A percentile compares a stretch with the other conserved stretches of the same genome.
phyloP scores from a whole-genome alignment of 75 land plant genomes.

The Chamaecyparis obtusa region DNA sequence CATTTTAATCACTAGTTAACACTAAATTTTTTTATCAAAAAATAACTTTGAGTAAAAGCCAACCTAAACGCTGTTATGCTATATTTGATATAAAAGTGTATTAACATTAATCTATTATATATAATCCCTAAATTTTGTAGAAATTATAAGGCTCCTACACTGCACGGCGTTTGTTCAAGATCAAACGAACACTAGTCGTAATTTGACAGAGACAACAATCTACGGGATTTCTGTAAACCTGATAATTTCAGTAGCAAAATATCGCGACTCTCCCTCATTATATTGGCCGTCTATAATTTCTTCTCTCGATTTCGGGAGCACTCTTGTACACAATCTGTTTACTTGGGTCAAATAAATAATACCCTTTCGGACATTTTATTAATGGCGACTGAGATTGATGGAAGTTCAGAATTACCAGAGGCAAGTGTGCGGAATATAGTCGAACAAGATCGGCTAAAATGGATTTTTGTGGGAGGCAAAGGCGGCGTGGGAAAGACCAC shows the following conservation, averaged over 20 bases:
- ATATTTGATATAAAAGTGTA: too few relatives aligned
- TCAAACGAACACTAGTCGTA: background rate
- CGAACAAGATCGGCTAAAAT: slow-evolving; percentile 80
- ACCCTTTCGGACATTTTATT: background rate
- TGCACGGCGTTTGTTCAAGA: background rate
- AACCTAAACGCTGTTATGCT: too few relatives aligned
- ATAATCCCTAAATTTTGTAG: too few relatives aligned
- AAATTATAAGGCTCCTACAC: too few relatives aligned
- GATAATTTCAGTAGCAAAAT: background rate
- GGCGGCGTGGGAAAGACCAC: slow-evolving; percentile 98
- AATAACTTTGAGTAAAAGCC: too few relatives aligned
- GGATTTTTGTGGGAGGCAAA: slow-evolving; percentile 98
- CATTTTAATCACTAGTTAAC: too few relatives aligned
- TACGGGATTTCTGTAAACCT: background rate
- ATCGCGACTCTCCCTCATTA: background rate
- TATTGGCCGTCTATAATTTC: background rate
- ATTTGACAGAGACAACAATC: background rate
- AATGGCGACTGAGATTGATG: slow-evolving; percentile 17
- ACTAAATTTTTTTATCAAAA: too few relatives aligned
- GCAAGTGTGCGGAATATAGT: slow-evolving; percentile 70
- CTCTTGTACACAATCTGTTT: background rate
- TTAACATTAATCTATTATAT: too few relatives aligned
- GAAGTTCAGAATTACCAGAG: slow-evolving; percentile 45
- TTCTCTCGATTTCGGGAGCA: background rate
- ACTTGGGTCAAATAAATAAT: background rate